Evolutionary conservation across 2,329 filamentous ascomycete species (phyloP).

Genomic region (Orbilia javanica): DNA sequence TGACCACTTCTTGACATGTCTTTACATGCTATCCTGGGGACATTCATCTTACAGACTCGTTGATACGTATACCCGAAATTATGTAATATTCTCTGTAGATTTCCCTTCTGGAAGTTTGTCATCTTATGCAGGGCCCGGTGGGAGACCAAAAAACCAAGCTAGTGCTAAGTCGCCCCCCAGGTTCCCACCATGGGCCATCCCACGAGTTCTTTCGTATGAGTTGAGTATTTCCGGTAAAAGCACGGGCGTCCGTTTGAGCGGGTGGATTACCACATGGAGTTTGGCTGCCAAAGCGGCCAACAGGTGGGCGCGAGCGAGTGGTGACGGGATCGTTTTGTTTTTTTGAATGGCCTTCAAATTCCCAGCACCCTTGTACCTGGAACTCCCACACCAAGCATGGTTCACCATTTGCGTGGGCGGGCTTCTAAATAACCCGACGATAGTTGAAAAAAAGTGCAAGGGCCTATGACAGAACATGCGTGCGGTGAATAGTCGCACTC

Average conservation of each 20-base stretch:
- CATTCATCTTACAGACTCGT: slow-evolving; percentile 1
- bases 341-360: slow-evolving; percentile 36
- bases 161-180: slow-evolving; percentile 33
- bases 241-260: slow-evolving; percentile 54
- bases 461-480: slow-evolving; percentile 6
- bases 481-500: slow-evolving; percentile 7
- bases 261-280: slow-evolving; percentile 55
- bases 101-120: slow-evolving; percentile 33
- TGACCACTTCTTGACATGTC: background rate
- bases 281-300: slow-evolving; percentile 51
- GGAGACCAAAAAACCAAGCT: background rate
- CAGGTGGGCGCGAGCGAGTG: slow-evolving; percentile 54
- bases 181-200: slow-evolving; percentile 35
- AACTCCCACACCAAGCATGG: slow-evolving; percentile 59
- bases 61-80: slow-evolving; percentile 56
- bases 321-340: slow-evolving; percentile 57
- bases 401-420: slow-evolving; percentile 51
- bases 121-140: slow-evolving; percentile 32
- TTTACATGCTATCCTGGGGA: slow-evolving; percentile 25
- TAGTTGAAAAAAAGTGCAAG: slow-evolving; percentile 41
- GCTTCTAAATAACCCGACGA: slow-evolving; percentile 53
- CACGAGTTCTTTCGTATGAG: slow-evolving; percentile 53
- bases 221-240: slow-evolving; percentile 59
- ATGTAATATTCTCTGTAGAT: slow-evolving; percentile 47
- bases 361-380: slow-evolving; percentile 53